phyloP scores from a whole-genome alignment of 2,329 filamentous ascomycete species.

The Nannizzia gypsea region DNA sequence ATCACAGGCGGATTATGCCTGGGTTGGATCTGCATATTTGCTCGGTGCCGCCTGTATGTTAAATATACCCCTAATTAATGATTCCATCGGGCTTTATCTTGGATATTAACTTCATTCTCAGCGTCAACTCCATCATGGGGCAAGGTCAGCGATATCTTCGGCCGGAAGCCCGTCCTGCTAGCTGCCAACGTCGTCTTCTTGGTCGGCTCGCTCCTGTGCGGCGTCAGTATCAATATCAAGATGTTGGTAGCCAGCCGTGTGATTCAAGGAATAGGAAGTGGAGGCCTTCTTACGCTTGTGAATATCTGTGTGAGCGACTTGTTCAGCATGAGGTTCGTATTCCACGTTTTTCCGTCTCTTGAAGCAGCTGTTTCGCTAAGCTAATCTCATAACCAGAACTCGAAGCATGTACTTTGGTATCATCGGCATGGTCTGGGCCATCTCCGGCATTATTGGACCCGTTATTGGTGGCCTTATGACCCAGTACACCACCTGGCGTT shows the following conservation, averaged over 20 bases:
- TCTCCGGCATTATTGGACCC: conserved; percentile 23
- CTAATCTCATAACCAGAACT: conserved; percentile 36
- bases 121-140: conserved; percentile 42
- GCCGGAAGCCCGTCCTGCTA: conserved; percentile 51
- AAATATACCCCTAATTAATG: conserved; percentile 11
- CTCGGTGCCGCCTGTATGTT: conserved; percentile 22
- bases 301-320: conserved; percentile 54
- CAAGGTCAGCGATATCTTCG: conserved; percentile 56
- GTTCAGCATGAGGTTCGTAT: conserved; percentile 45
- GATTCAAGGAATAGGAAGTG: conserved; percentile 52
- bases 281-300: conserved; percentile 51
- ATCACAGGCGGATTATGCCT: conserved; percentile 26
- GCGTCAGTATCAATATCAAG: conserved; percentile 44
- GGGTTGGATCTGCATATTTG: conserved; percentile 28
- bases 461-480: conserved; percentile 28
- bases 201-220: conserved; percentile 50
- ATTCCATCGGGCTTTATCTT: background rate
- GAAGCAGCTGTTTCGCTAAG: background rate
- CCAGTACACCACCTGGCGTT: conserved; percentile 47
- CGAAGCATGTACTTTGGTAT: conserved; percentile 40
- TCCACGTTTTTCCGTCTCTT: background rate
- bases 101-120: conserved; percentile 6
- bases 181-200: conserved; percentile 51
- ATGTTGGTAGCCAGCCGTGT: conserved; percentile 53
- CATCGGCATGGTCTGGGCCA: conserved; percentile 35